Evolutionary conservation across 2,329 filamentous ascomycete genomes (phyloP).

Genomic region (Diaporthe amygdali): DNA sequence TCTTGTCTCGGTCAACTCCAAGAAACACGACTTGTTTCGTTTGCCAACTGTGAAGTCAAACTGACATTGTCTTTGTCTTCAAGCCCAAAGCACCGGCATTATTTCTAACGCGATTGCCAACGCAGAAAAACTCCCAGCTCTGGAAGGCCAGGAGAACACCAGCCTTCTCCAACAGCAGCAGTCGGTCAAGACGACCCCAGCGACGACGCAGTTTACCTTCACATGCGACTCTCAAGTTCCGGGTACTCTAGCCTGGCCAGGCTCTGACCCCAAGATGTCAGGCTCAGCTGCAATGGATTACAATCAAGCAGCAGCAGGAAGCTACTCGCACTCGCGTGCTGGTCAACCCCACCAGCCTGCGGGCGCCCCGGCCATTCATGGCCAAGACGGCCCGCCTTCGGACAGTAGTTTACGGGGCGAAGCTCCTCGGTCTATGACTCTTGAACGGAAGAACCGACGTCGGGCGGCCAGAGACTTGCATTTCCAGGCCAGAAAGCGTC

Average conservation of each 20-base stretch:
- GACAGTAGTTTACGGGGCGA: conserved; percentile 22
- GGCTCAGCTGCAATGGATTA: conserved; percentile 22
- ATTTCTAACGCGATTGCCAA: conserved; percentile 93
- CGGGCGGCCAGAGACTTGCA: conserved; percentile 74
- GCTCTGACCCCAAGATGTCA: conserved; percentile 44
- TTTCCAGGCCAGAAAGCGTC: conserved; percentile 77
- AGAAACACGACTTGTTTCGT: background rate
- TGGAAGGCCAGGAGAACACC: conserved; percentile 76
- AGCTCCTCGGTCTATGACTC: conserved; percentile 13
- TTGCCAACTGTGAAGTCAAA: conserved; percentile 19
- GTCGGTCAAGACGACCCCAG: conserved; percentile 64
- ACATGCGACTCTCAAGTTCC: conserved; percentile 91
- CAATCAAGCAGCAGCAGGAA: conserved; percentile 27
- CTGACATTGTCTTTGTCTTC: conserved; percentile 29
- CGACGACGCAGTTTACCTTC: conserved; percentile 93
- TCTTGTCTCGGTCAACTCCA: background rate
- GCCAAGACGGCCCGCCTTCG: conserved; percentile 11
- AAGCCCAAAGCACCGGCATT: conserved; percentile 70
- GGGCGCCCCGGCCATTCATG: background rate
- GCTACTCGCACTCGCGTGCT: conserved; percentile 22
- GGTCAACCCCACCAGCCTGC: conserved; percentile 4
- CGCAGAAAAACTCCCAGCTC: conserved; percentile 71
- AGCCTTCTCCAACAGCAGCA: conserved; percentile 71
- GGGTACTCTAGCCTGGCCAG: conserved; percentile 78
- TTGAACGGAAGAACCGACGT: conserved; percentile 48